Evolutionary conservation across 257 asterid species (phyloP), one percentile per base, ranked within the genome.

Genomic region (Gynochthodes officinalis): DNA sequence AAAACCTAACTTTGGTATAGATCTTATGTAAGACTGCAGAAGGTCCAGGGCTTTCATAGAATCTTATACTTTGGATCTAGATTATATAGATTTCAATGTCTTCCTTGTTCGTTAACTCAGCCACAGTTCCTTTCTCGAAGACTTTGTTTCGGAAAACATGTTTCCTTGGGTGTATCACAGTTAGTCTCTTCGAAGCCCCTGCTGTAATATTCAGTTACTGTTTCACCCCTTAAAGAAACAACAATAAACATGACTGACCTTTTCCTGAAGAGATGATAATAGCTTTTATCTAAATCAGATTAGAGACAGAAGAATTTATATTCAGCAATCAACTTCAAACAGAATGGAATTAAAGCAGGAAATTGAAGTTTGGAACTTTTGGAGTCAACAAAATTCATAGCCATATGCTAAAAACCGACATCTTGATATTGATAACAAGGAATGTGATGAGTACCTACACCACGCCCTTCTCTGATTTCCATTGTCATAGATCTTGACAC

Each of bases 381-480:
- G 9, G 25, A 21, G 7, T n/a, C 48, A 21, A 25, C 9, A 46
- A 8, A 64, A 64, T 6, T 5, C 13, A 42, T 0, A 25, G 73
- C 59, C 16, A 53, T 21, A 23, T 37, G 35, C 42, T 25, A 27
- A 35, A 19, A 28, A 5, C 32, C 35, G 11, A 35, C 15, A 40
- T 23, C 40, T 54, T 54, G 33, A n/a, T 16, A 4, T 19, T 61
- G 19, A 37, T 13, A 76, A 69, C 50, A 69, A 64, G 67, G 76
- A 69, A 42, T 70, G 55, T 23, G 32, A 68, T 48, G 35, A 30
- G 74, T 86, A 91, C 98, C 99, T 75, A 94, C 99, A 71, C 99
- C 99, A 74, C 99, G 97, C 53, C 99, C 99, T 87, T 94, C 99
- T 62, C 99, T 89, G 77, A 94, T 94, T 85, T 94, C 99, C 97